These are phyloP conservation scores for Pseudogymnoascus sp. DNA, from an alignment of 2,329 filamentous ascomycete species.

Conservation along the genomic window DNA sequence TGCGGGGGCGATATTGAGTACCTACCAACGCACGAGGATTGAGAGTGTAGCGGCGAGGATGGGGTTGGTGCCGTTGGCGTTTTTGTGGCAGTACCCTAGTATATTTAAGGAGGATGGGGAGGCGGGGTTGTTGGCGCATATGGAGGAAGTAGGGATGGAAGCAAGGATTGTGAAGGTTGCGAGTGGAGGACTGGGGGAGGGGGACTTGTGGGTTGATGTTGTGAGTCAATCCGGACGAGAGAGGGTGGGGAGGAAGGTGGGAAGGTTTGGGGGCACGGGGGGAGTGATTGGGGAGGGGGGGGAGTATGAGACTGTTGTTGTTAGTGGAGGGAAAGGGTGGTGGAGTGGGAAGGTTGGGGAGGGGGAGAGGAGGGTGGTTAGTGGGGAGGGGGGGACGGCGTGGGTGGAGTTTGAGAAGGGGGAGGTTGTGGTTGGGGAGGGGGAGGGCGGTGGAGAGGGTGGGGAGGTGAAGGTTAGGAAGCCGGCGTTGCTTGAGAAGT, in stretches of 20 bases:
- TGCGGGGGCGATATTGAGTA: slow-evolving; percentile 86
- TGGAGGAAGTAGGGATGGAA: slow-evolving; percentile 68
- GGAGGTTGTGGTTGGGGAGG: slow-evolving; percentile 33
- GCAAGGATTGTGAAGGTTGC: slow-evolving; percentile 94
- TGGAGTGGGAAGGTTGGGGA: slow-evolving; percentile 56
- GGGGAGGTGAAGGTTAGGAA: slow-evolving; percentile 34
- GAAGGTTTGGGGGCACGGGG: slow-evolving; percentile 61
- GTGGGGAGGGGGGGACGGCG: slow-evolving; percentile 68
- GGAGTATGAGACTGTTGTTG: too few relatives aligned
- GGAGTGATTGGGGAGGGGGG: slow-evolving; percentile 85
- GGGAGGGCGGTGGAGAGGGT: slow-evolving; percentile 30
- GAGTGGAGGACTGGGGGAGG: slow-evolving; percentile 75
- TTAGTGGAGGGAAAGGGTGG: slow-evolving; percentile 61
- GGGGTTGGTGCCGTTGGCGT: slow-evolving; percentile 74
- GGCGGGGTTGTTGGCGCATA: slow-evolving; percentile 62
- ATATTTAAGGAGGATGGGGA: slow-evolving; percentile 49
- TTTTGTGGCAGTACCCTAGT: slow-evolving; percentile 83
- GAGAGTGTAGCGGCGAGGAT: slow-evolving; percentile 82
- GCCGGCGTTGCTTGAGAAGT: slow-evolving; percentile 58
- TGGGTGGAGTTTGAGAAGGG: slow-evolving; percentile 57
- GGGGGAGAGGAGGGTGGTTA: slow-evolving; percentile 42
- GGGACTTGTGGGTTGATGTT: slow-evolving; percentile 73
- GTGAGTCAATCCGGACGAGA: slow-evolving; percentile 43
- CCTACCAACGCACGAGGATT: slow-evolving; percentile 92
- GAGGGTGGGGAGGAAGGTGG: slow-evolving; percentile 45